These are phyloP conservation scores for Leucocoprinus birnbaumii DNA, from an alignment of 768 basidiomycete species.

Conservation along the genomic window DNA sequence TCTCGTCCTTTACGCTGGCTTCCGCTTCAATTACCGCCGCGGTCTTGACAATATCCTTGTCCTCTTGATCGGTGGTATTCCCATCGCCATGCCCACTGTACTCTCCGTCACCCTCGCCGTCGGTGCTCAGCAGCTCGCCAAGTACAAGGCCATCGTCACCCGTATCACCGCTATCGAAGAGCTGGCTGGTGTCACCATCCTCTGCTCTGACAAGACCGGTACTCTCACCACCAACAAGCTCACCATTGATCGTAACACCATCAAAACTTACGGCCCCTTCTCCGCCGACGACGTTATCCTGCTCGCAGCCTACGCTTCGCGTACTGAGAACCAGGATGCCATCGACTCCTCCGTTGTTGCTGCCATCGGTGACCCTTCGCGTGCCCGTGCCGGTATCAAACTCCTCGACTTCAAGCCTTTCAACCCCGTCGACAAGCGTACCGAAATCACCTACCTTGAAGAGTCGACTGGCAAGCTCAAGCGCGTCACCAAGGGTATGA, in stretches of 20 bases:
- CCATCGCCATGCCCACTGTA: constrained; percentile 99
- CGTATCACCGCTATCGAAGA: constrained; percentile 99
- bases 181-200: constrained; percentile 95
- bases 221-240: constrained; percentile 99
- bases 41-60: constrained; percentile 98
- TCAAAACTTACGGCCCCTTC: constrained; percentile 89
- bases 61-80: constrained; percentile 99
- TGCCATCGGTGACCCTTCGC: constrained; percentile 65
- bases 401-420: constrained; percentile 99
- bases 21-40: constrained; percentile 87
- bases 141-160: constrained; percentile 99
- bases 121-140: constrained; percentile 97
- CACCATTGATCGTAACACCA: constrained; percentile 90
- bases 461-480: constrained; percentile 91
- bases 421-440: constrained; percentile 99
- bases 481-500: constrained; percentile 99
- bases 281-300: constrained; percentile 88
- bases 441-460: constrained; percentile 96
- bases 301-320: constrained; percentile 92
- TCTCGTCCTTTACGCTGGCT: constrained; percentile 89
- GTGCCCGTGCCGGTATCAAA: constrained; percentile 90
- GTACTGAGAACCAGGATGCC: constrained; percentile 98
- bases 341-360: constrained; percentile 88
- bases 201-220: constrained; percentile 99
- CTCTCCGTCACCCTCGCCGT: constrained; percentile 97